Percentiles rank a stretch among this genome's conserved stretches.
Conservation (phyloP, 306 rosid species). For the Medicago arabica region DNA sequence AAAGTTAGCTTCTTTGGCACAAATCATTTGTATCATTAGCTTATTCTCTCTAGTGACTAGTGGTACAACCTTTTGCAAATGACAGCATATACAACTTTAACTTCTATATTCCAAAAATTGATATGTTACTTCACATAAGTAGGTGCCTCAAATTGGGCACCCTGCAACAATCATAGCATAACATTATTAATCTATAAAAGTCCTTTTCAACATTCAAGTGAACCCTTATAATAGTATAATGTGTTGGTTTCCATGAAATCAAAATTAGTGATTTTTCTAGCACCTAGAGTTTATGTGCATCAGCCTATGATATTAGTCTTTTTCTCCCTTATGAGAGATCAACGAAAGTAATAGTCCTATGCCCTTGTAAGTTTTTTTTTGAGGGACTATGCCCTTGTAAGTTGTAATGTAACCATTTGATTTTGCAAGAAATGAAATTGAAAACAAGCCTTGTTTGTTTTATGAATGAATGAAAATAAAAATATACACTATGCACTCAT, state of each 20-base stretch:
- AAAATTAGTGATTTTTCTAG: slow-evolving; percentile 1
- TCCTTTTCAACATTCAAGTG: neutral
- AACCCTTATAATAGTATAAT: neutral
- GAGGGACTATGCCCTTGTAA: slow-evolving; percentile 19
- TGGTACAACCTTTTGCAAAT: slow-evolving; percentile 33
- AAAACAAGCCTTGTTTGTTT: slow-evolving; percentile 32
- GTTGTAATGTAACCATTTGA: neutral
- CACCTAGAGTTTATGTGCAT: slow-evolving; percentile 3
- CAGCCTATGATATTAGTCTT: neutral
- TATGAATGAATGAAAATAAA: slow-evolving; percentile 17
- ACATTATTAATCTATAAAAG: neutral
- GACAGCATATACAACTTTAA: slow-evolving; percentile 39
- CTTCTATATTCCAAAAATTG: slow-evolving; percentile 29
- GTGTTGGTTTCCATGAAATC: neutral
- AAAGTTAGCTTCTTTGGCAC: slow-evolving; percentile 27
- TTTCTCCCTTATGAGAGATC: neutral
- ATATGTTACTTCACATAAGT: slow-evolving; percentile 22
- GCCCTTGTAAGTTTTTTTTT: too few relatives aligned
- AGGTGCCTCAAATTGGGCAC: slow-evolving; percentile 34
- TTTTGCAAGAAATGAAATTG: slow-evolving; percentile 37
- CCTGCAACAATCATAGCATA: slow-evolving; percentile 28
- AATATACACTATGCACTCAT: slow-evolving; percentile 42
- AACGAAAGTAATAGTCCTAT: neutral
- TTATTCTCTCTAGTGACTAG: neutral
- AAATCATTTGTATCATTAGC: slow-evolving; percentile 39